These are phyloP conservation scores for Geranium incanum DNA, from an alignment of 441 rosid genomes.

Conservation along the genomic window DNA sequence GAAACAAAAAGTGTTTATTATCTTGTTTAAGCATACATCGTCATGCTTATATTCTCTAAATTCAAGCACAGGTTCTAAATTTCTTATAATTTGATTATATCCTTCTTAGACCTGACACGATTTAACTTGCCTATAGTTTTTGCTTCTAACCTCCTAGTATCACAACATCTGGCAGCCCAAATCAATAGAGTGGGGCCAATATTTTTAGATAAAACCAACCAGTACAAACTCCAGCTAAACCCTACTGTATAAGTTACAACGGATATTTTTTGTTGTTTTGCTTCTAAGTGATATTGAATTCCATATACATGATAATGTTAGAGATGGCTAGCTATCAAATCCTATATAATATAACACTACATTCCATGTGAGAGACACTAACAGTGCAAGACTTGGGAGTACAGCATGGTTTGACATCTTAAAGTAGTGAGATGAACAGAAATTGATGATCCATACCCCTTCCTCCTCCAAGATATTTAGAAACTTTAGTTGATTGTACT, in stretches of 20 bases:
- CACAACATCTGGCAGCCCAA: neutral
- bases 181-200: neutral
- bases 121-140: neutral
- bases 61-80: neutral
- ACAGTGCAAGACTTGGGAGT: neutral
- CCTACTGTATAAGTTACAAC: neutral
- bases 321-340: neutral
- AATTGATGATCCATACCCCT: constrained; percentile 38
- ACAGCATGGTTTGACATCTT: constrained; percentile 7
- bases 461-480: constrained; percentile 64
- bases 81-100: neutral
- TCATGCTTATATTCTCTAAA: neutral
- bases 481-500: constrained; percentile 80
- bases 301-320: neutral
- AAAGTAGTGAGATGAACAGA: constrained; percentile 11
- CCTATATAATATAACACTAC: neutral
- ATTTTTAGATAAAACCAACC: neutral
- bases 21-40: too few relatives aligned
- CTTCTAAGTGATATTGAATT: neutral
- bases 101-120: constrained; percentile 1
- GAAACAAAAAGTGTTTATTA: neutral
- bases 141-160: neutral
- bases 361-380: neutral
- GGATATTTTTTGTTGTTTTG: neutral
- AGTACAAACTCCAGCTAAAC: neutral